Evolutionary conservation across 805 yeast genomes (phyloP), one percentile per base, ranked within the genome.

Genomic region (Wickerhamomyces rabaulensis): DNA sequence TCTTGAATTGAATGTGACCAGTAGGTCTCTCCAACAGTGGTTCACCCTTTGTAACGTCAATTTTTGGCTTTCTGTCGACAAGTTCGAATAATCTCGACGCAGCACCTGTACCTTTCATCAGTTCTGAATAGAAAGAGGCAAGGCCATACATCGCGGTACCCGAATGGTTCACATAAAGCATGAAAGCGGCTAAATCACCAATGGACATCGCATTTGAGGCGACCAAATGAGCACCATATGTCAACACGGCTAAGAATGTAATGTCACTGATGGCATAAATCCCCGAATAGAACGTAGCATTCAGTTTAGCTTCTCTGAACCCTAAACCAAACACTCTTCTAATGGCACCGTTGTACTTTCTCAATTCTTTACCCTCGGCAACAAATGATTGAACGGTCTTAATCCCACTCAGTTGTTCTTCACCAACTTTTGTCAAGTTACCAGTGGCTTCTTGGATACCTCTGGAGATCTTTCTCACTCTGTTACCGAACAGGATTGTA

Each of bases 71-170:
- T 65, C 86, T 75, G 52, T 88, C 95, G 40, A 85, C 79, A 41
- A 94, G 71, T 63, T 94, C 99, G 68, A 92, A 92, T 33, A 92
- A 71, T 53, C 99, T 75, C 45, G 92, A 82, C 0, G 98, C 95
- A 1, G 98, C 98, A 46, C 99, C 99, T 9, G 89, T 87, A 45
- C 97, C 98, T 69, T 94, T 94, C 99, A 94, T 94, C 49, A 94
- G 70, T 64, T 94, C 99, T 1, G 96, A 84, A 61, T 91, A 94
- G 62, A 94, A 92, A 52, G 87, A 85, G 0, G 97, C 92, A n/a
- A 92, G 63, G 0, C 97, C 96, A 63, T 86, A 87, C 44, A 92
- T 87, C 6, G 97, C 85, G 29, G 86, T 75, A 1, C 97, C 97
- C 1, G 97, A 85, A 63, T 87, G 94, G n/a, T 89, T 89, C 0